Conservation (phyloP, 1,284 basidiomycete species). For the Cryptococcus sp. region DNA sequence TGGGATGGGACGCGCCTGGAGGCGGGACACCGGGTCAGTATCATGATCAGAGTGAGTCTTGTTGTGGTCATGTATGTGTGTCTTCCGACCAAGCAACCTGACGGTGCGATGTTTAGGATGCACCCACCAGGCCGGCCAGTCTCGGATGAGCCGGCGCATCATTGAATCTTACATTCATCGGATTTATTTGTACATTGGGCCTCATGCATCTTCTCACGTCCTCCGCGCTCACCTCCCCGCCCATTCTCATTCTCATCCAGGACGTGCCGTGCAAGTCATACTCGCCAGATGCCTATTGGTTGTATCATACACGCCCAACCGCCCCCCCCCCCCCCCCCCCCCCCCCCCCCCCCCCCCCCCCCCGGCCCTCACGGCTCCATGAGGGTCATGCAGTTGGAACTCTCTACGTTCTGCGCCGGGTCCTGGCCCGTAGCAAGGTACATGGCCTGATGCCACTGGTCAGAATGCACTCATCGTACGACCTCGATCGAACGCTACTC, state of each 20-base stretch:
- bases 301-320: no score
- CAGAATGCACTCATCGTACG: no score
- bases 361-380: no score
- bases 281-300: no score
- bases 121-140: slow-evolving; percentile 1
- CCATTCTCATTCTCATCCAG: neutral
- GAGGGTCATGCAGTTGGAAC: slow-evolving; percentile 97
- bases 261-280: no score
- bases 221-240: neutral
- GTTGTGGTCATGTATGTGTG: neutral
- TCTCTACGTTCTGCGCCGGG: slow-evolving; percentile 98
- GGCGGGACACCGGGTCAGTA: slow-evolving; percentile 17
- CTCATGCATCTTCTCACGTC: neutral
- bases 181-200: no score
- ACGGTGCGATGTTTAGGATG: slow-evolving; percentile 1
- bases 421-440: slow-evolving; percentile 98
- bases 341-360: no score
- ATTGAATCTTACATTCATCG: no score
- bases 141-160: neutral
- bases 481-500: slow-evolving; percentile 20
- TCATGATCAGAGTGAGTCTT: slow-evolving; percentile 21
- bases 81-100: neutral
- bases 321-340: no score
- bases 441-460: slow-evolving; percentile 57
- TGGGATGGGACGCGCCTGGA: slow-evolving; percentile 16